phyloP scores from a whole-genome alignment of 1,139 yeast species.

The Eremothecium cymbalariae region DNA sequence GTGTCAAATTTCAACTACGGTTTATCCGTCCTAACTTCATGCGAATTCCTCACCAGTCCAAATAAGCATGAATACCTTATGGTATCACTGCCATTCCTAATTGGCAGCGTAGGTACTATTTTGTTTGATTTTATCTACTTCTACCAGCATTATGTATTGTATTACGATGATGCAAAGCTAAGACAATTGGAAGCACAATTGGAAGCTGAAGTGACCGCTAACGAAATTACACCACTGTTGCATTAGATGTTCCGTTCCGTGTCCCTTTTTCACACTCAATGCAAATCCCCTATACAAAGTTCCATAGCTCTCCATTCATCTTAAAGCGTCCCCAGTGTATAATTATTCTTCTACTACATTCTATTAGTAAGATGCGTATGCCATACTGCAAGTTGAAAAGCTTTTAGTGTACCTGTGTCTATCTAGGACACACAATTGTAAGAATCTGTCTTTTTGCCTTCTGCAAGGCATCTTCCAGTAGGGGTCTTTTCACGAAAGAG shows the following conservation, averaged over 20 bases:
- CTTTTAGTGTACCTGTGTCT: too few species aligned
- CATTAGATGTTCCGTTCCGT: background rate
- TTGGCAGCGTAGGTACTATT: conserved; percentile 85
- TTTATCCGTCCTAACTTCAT: conserved; percentile 53
- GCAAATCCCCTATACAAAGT: background rate
- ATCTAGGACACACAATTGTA: too few species aligned
- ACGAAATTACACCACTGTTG: conserved; percentile 8
- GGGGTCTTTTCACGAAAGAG: too few species aligned
- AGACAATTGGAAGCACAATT: conserved; percentile 26
- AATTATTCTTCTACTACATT: too few species aligned
- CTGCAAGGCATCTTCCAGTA: too few species aligned
- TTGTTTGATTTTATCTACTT: conserved; percentile 69
- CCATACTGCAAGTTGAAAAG: too few species aligned
- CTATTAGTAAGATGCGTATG: too few species aligned
- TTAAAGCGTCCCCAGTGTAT: too few species aligned
- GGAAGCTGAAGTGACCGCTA: too few species aligned
- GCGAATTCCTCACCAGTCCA: conserved; percentile 31
- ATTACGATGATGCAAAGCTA: conserved; percentile 28
- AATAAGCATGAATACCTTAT: conserved; percentile 43
- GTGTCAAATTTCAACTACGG: conserved; percentile 78
- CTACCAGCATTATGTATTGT: conserved; percentile 43
- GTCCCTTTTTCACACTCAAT: conserved; percentile 1
- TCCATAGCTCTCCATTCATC: background rate
- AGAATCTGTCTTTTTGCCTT: too few species aligned
- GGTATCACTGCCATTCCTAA: conserved; percentile 70